phyloP scores from a whole-genome alignment of 2,329 filamentous ascomycete species.

The Colletotrichum orbiculare region DNA sequence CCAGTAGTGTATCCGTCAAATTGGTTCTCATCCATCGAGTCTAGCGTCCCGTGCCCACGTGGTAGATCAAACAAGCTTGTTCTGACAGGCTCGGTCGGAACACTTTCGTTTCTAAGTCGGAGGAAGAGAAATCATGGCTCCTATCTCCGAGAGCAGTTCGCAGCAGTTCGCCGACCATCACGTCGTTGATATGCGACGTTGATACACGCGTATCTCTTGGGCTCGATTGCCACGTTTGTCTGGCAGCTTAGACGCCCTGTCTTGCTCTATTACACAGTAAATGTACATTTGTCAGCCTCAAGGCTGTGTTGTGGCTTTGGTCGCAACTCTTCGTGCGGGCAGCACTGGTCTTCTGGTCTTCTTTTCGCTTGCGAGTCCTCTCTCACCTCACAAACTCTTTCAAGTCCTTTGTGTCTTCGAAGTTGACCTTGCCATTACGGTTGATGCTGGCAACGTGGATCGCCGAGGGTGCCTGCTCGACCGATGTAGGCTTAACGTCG shows the following conservation, averaged over 20 bases:
- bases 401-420: slow-evolving; percentile 69
- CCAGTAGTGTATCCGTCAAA: too few relatives aligned
- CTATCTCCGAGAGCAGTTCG: too few relatives aligned
- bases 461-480: slow-evolving; percentile 52
- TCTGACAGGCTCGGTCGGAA: too few relatives aligned
- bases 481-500: slow-evolving; percentile 43
- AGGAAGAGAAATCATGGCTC: too few relatives aligned
- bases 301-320: slow-evolving; percentile 13
- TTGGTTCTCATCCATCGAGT: too few relatives aligned
- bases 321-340: neutral
- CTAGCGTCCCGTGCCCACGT: too few relatives aligned
- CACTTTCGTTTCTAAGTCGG: too few relatives aligned
- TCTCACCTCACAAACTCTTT: slow-evolving; percentile 63
- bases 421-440: slow-evolving; percentile 73
- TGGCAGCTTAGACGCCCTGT: neutral
- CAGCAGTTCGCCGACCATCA: too few relatives aligned
- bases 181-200: neutral
- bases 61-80: too few relatives aligned
- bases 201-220: neutral
- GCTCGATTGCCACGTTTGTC: neutral
- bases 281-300: slow-evolving; percentile 27
- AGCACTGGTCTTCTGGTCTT: neutral
- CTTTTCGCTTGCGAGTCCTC: neutral
- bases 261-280: slow-evolving; percentile 36
- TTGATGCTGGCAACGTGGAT: slow-evolving; percentile 68